A percentile compares a stretch with the other conserved stretches of the same genome.
Conservation (phyloP, 2,329 filamentous ascomycete genomes). For the Xylariaceae sp. region DNA sequence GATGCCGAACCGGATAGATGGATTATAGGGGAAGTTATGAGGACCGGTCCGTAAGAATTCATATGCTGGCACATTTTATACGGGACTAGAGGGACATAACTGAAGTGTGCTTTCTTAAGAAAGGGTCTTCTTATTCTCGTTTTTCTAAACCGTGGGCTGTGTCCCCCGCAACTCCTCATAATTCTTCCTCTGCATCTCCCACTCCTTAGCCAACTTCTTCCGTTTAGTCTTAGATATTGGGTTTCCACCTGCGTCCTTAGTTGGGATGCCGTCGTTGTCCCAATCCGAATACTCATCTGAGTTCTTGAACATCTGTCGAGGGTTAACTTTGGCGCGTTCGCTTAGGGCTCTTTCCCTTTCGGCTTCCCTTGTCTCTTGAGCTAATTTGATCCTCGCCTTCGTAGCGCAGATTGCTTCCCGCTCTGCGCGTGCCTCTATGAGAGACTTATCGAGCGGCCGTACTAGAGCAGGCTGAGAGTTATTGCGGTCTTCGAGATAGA, state of each 20-base stretch:
- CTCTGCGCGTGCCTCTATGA: conserved; percentile 8
- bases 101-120: too few species aligned
- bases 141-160: conserved; percentile 3
- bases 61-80: too few species aligned
- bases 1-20: too few species aligned
- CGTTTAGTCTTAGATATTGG: conserved; percentile 10
- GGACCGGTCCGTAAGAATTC: too few species aligned
- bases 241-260: conserved; percentile 5
- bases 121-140: too few species aligned
- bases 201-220: conserved; percentile 14
- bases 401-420: conserved; percentile 5
- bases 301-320: conserved; percentile 10
- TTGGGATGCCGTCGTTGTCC: conserved; percentile 13
- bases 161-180: conserved; percentile 13
- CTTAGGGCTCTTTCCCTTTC: conserved; percentile 8
- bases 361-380: conserved; percentile 6
- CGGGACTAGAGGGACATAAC: too few species aligned
- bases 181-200: conserved; percentile 12
- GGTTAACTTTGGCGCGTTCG: conserved; percentile 8
- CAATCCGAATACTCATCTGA: conserved; percentile 11
- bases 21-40: too few species aligned
- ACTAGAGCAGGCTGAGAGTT: conserved; percentile 7
- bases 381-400: conserved; percentile 8
- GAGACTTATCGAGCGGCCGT: conserved; percentile 9
- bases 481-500: conserved; percentile 14